Base-by-base conservation (phyloP, 805 yeast species). In the Zygoascus bituminiphila region DNA sequence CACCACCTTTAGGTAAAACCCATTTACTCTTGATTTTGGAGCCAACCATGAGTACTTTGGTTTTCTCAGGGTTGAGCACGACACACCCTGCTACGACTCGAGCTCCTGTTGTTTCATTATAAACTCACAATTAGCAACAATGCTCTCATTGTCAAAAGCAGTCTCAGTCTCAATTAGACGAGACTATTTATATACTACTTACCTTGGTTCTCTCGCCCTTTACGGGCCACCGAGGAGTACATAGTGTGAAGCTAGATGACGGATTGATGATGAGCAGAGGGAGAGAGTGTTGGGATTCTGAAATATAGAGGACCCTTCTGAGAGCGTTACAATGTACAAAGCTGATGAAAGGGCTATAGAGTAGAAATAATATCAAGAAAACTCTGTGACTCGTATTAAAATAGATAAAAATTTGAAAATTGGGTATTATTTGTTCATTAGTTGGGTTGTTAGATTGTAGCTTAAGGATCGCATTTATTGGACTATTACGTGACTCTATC, bases 1-100 rank as follows among this genome's bases (percentile, higher is more conserved):
- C 81, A 1, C 98, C 98, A 29, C 98, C 98, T 63, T 93, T 93
- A 4, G 98, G 98, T 3, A 93, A 65, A 6, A 93, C 86, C 95
- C 96, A 91, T 56, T 74, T 74, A 50, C 78, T 76, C 38, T 72
- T 74, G 5, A 81, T 81, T 12, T 83, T 72, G 1, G 97, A 86
- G 49, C 84, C 76, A 21, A 93, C 77, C 80, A 93, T 76, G 8
- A 93, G 74, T 17, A 91, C 88, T 56, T 79, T 75, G 24, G 72
- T 73, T 48, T 73, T 76, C 23, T 73, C 70, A 1, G 64, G 62
- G 56, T 81, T 78, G 43, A 91, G 66, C 22, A 91, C 82, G 9
- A 93, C 76, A 56, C 96, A 85, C 0, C 98, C 98, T 3, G 98
- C 96, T 7, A 93, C 97, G 55, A 93, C 64, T 35, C 98, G 72